These are phyloP conservation scores for Scedosporium dehoogii DNA, from an alignment of 2,329 filamentous ascomycete species.

Conservation along the genomic window DNA sequence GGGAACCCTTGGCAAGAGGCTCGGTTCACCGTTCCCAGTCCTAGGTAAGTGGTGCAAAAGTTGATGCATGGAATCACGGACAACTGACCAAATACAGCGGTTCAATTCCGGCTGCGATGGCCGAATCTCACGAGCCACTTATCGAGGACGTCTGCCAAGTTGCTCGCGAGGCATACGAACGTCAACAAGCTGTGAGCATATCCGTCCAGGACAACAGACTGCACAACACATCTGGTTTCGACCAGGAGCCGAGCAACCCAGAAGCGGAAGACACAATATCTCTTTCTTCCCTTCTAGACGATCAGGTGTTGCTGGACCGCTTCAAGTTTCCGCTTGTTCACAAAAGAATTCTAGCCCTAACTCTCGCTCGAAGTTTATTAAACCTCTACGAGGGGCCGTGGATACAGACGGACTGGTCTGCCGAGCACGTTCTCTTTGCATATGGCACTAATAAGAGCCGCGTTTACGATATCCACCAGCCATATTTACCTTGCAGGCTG, in stretches of 20 bases:
- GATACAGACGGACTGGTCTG: background rate
- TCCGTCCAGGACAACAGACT: background rate
- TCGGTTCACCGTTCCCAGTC: background rate
- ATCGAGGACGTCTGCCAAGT: background rate
- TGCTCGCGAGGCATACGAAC: background rate
- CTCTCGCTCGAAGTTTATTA: background rate
- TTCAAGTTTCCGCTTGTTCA: background rate
- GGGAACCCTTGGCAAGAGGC: background rate
- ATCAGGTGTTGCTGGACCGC: background rate
- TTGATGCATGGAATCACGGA: no score
- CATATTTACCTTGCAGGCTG: background rate
- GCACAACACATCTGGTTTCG: background rate
- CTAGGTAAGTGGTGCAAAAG: background rate
- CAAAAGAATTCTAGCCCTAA: background rate
- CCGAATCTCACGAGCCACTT: background rate
- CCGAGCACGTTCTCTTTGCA: background rate
- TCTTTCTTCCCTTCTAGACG: background rate
- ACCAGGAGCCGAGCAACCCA: background rate
- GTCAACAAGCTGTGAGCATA: background rate
- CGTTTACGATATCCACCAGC: background rate
- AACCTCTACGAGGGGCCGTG: background rate
- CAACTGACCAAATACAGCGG: no score
- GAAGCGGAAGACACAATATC: background rate
- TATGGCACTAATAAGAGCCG: background rate
- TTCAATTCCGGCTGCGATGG: background rate